These are phyloP conservation scores for Phytophthora cactorum DNA, from an alignment of 352 stramenopile genomes.

Conservation along the genomic window DNA sequence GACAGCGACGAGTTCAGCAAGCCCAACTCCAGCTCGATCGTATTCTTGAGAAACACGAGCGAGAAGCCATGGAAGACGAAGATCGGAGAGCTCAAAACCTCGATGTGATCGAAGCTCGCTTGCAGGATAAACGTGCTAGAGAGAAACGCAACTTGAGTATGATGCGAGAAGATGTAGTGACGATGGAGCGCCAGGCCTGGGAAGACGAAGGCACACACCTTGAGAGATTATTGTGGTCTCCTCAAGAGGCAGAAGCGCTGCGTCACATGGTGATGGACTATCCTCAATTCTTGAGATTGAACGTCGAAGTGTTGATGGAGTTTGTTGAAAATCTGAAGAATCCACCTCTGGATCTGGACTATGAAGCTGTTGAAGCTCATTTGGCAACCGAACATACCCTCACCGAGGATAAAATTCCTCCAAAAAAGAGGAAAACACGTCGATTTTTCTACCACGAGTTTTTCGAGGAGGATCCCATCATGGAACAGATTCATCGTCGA, in stretches of 20 bases:
- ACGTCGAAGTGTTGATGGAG: constrained; percentile 54
- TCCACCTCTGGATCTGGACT: constrained; percentile 58
- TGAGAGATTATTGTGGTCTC: constrained; percentile 58
- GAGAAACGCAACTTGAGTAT: constrained; percentile 49
- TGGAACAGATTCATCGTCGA: constrained; percentile 28
- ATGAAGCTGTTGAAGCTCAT: constrained; percentile 50
- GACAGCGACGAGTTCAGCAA: constrained; percentile 49
- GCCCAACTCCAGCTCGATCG: constrained; percentile 33
- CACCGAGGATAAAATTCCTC: constrained; percentile 40
- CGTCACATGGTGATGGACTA: constrained; percentile 38
- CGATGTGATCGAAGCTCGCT: constrained; percentile 14
- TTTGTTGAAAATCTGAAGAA: constrained; percentile 24
- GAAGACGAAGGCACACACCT: constrained; percentile 54
- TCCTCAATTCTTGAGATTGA: constrained; percentile 39
- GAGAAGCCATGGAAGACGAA: constrained; percentile 52
- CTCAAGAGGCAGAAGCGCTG: constrained; percentile 42
- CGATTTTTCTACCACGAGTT: constrained; percentile 82
- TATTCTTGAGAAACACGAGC: constrained; percentile 53
- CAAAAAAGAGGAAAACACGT: constrained; percentile 49
- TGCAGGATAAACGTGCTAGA: constrained; percentile 43
- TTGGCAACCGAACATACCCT: constrained; percentile 38
- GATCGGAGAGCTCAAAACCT: constrained; percentile 32
- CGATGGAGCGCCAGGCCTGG: constrained; percentile 55
- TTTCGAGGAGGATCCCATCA: constrained; percentile 65
- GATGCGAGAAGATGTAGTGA: constrained; percentile 67